Conservation (phyloP, 2,329 filamentous ascomycete species). For the Zymoseptoria brevis region DNA sequence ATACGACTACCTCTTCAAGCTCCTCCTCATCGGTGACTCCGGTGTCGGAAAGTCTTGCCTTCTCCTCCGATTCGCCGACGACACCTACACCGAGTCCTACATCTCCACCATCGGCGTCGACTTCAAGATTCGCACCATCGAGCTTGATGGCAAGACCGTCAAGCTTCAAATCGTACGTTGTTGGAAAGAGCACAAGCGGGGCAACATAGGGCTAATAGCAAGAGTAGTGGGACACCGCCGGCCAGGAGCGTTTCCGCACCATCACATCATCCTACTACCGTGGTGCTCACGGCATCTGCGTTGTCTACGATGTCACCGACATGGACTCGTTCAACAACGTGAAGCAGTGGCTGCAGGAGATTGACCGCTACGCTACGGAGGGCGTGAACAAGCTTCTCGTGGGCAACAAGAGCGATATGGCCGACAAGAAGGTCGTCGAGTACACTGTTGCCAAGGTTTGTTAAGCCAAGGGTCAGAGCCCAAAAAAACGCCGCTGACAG, state of each 20-base stretch:
- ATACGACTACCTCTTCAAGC: constrained; percentile 99
- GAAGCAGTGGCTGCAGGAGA: constrained; percentile 99
- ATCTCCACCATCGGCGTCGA: constrained; percentile 99
- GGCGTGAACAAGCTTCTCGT: constrained; percentile 99
- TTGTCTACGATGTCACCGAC: constrained; percentile 99
- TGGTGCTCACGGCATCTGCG: constrained; percentile 97
- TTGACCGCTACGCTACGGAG: constrained; percentile 97
- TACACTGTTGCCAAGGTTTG: constrained; percentile 98
- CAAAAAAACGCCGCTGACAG: constrained; percentile 12
- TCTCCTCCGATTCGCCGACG: constrained; percentile 93
- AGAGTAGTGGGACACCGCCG: constrained; percentile 90
- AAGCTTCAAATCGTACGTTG: constrained; percentile 92
- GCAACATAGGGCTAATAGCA: constrained; percentile 6
- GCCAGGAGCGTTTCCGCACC: constrained; percentile 98
- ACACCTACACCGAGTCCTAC: constrained; percentile 99
- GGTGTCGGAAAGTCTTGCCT: constrained; percentile 99
- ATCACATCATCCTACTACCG: constrained; percentile 99
- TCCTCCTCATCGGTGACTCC: constrained; percentile 99
- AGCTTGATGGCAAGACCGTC: constrained; percentile 98
- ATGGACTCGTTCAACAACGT: constrained; percentile 99
- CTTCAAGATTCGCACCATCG: constrained; percentile 99
- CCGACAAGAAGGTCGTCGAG: constrained; percentile 99
- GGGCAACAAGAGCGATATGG: constrained; percentile 99
- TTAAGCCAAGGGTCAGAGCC: constrained; percentile 6
- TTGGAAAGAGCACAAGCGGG: background rate